phyloP scores from a whole-genome alignment of 2,329 filamentous ascomycete species.

The Colletotrichum melonis region DNA sequence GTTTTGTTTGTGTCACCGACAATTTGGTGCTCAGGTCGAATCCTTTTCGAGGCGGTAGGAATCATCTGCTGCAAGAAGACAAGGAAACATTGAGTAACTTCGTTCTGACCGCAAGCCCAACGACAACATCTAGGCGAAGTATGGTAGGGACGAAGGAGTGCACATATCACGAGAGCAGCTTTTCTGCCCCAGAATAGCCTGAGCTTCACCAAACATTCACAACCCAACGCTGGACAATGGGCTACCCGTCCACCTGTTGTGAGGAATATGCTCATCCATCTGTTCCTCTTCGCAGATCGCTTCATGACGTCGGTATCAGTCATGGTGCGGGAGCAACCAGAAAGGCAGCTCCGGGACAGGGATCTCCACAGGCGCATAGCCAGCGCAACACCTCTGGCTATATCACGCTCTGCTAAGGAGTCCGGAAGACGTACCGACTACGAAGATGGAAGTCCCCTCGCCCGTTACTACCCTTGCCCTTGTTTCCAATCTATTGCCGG shows the following conservation, averaged over 20 bases:
- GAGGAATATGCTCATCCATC: slow-evolving; percentile 3
- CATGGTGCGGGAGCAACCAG: slow-evolving; percentile 21
- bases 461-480: slow-evolving; percentile 22
- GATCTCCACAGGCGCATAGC: slow-evolving; percentile 25
- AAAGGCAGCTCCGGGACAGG: slow-evolving; percentile 30
- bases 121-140: not conserved
- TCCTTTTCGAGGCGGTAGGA: slow-evolving; percentile 10
- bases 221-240: slow-evolving; percentile 8
- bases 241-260: slow-evolving; percentile 8
- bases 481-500: slow-evolving; percentile 27
- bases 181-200: slow-evolving; percentile 14
- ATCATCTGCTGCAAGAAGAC: not conserved
- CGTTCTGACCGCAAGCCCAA: not conserved
- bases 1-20: slow-evolving; percentile 37
- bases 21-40: slow-evolving; percentile 28
- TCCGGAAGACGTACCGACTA: slow-evolving; percentile 20
- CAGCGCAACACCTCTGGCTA: slow-evolving; percentile 30
- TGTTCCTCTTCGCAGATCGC: slow-evolving; percentile 21
- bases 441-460: slow-evolving; percentile 20
- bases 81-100: not conserved
- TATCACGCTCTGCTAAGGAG: slow-evolving; percentile 22
- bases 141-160: slow-evolving; percentile 13
- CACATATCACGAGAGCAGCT: slow-evolving; percentile 22
- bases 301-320: slow-evolving; percentile 35
- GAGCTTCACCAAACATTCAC: slow-evolving; percentile 18